A percentile compares a stretch with the other conserved stretches of the same genome.
Evolutionary conservation across 805 yeast species (phyloP).

Genomic region (Spathaspora girioi): DNA sequence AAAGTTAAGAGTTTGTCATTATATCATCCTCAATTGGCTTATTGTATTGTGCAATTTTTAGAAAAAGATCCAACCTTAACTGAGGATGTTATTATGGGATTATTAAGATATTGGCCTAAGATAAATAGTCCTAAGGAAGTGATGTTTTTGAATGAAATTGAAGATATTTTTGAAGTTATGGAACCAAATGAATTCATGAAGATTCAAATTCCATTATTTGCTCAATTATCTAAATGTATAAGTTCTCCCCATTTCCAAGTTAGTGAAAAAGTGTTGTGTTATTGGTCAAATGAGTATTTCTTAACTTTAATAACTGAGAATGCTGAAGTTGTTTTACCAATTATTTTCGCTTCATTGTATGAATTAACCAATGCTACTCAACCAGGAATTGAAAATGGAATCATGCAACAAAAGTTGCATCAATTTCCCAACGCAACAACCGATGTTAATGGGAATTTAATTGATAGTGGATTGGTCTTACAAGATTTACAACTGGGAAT

Average conservation of each 20-base stretch:
- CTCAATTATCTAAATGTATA: slow-evolving; percentile 90
- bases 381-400: slow-evolving; percentile 40
- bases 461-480: slow-evolving; percentile 34
- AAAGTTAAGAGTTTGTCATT: slow-evolving; percentile 83
- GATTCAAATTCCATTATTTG: slow-evolving; percentile 89
- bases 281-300: slow-evolving; percentile 94
- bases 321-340: slow-evolving; percentile 89
- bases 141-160: slow-evolving; percentile 92
- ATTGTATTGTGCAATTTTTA: slow-evolving; percentile 92
- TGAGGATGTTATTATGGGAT: slow-evolving; percentile 94
- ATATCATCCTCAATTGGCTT: slow-evolving; percentile 95
- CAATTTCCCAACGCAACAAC: slow-evolving; percentile 36
- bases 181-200: slow-evolving; percentile 90
- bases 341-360: slow-evolving; percentile 83
- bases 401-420: slow-evolving; percentile 32
- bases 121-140: slow-evolving; percentile 92
- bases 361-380: slow-evolving; percentile 63
- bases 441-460: slow-evolving; percentile 42
- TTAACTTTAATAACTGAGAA: slow-evolving; percentile 86
- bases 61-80: slow-evolving; percentile 92
- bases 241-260: slow-evolving; percentile 96
- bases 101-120: slow-evolving; percentile 95
- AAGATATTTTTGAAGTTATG: slow-evolving; percentile 93
- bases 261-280: slow-evolving; percentile 88
- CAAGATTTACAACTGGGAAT: slow-evolving; percentile 21